Percentiles rank a stretch among this genome's conserved stretches.
These are phyloP conservation scores for Sporothrix pallida DNA, from an alignment of 2,329 filamentous ascomycete genomes.

Conservation along the genomic window DNA sequence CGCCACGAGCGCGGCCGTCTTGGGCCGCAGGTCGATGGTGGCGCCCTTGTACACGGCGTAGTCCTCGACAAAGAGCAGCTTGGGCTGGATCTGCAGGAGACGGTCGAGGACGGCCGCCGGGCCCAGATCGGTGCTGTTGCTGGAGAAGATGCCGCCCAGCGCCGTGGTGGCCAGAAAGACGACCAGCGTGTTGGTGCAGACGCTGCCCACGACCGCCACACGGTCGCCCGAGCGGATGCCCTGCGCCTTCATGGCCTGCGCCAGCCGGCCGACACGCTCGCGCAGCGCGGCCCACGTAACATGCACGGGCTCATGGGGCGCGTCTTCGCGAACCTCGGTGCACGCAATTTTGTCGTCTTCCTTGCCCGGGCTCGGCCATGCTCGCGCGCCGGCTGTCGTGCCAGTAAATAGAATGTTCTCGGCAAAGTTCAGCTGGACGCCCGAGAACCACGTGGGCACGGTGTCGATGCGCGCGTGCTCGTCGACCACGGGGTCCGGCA, in stretches of 20 bases:
- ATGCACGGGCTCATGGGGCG: neutral
- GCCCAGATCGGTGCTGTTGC: constrained; percentile 18
- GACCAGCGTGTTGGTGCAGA: constrained; percentile 1
- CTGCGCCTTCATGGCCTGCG: constrained; percentile 19
- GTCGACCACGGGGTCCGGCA: constrained; percentile 7
- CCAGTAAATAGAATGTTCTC: constrained; percentile 19
- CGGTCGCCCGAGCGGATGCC: constrained; percentile 16
- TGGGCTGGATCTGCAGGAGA: constrained; percentile 20
- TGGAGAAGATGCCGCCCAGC: constrained; percentile 19
- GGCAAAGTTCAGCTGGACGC: constrained; percentile 16
- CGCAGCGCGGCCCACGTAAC: constrained; percentile 17
- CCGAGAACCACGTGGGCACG: constrained; percentile 12
- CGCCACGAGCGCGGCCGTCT: neutral
- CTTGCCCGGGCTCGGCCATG: neutral
- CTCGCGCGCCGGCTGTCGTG: neutral
- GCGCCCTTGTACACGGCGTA: constrained; percentile 20
- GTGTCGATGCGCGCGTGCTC: constrained; percentile 12
- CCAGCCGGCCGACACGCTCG: constrained; percentile 19
- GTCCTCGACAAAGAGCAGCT: constrained; percentile 19
- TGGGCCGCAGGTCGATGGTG: constrained; percentile 8
- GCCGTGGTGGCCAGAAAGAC: constrained; percentile 17
- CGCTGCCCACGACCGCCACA: constrained; percentile 5
- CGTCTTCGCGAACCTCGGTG: constrained; percentile 5
- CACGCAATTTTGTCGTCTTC: constrained; percentile 17
- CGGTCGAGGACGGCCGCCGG: constrained; percentile 4